Base-by-base conservation (phyloP, 768 basidiomycete species). In the Rhodotorula graminis region DNA sequence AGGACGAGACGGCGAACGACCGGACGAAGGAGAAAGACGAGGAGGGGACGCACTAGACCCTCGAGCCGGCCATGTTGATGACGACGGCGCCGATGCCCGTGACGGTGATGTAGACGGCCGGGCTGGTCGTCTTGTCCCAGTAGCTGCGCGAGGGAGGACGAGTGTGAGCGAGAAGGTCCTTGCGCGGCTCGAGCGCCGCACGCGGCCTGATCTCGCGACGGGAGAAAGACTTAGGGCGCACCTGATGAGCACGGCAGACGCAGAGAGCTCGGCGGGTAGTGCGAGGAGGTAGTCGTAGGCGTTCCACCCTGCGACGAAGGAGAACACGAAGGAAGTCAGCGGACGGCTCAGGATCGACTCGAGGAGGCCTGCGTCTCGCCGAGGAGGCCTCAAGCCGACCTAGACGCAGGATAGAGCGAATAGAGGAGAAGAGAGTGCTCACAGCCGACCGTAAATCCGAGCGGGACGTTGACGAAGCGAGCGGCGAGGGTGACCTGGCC, bases 91-190 rank as follows among this genome's bases (percentile, higher is more conserved):
- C 87, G 52, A 90, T 77, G 77, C 93, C 82, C 65, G 87, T 90
- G 50, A 96, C 84, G 0, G 86, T 81, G 55, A 96, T 88, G 90
- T 91, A 96, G 29, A 84, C 88, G 0, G 91, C 88, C 73, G 89
- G 86, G 73, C 83, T 84, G 77, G 87, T 86, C 25, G 84, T 81
- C 0, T 80, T 66, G 65, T 82, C 79, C 52, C 80, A 80, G 61
- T 77, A 71, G 63, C 73, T 77, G 64, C 37, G 37, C 37, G 37
- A 1, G 19, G 4, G 9, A 19, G 49, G 69, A 69, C 1, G 58
- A 86, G 84, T 90, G 91, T 21, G 7, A 93, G 75, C 85, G 29
- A 4, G 29, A 31, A 31, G 0, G 31, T 29, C 31, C 18, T 15
- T 19, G 57, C 23, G 33, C 11, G 14, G 2, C 6, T 11, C 33